Conservation (phyloP, 371 early-diverging fungal species). For the Mucor plumbeus region DNA sequence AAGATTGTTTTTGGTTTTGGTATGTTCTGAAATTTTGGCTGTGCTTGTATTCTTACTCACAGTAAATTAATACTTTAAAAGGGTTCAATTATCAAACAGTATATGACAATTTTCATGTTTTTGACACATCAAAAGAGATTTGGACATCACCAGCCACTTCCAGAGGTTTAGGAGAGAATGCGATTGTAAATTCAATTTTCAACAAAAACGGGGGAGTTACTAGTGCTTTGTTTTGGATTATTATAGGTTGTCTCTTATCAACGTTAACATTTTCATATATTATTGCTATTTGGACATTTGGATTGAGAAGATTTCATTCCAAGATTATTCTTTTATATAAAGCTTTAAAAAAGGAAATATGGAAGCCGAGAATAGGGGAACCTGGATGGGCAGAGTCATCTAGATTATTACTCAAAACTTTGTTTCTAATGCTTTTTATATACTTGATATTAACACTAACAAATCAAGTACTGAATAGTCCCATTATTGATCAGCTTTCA, state of each 20-base stretch:
- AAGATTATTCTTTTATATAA: background rate
- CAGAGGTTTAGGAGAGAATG: background rate
- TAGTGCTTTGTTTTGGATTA: slow-evolving; percentile 18
- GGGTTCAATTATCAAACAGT: slow-evolving; percentile 19
- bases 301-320: background rate
- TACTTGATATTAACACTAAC: slow-evolving; percentile 22
- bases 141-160: slow-evolving; percentile 1
- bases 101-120: slow-evolving; percentile 6
- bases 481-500: slow-evolving; percentile 19
- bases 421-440: slow-evolving; percentile 23
- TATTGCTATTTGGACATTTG: slow-evolving; percentile 10
- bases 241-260: slow-evolving; percentile 1
- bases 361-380: slow-evolving; percentile 31
- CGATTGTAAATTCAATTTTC: background rate
- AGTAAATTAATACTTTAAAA: background rate
- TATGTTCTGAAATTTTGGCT: background rate
- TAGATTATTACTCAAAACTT: slow-evolving; percentile 17
- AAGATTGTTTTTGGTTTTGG: slow-evolving; percentile 20
- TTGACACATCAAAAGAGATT: slow-evolving; percentile 9
- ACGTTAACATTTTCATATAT: background rate
- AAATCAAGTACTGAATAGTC: slow-evolving; percentile 25
- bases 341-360: slow-evolving; percentile 11
- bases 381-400: slow-evolving; percentile 32
- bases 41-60: background rate
- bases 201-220: background rate